Conservation (phyloP, 345 rosid genomes). For the Xanthoceras sorbifolium region DNA sequence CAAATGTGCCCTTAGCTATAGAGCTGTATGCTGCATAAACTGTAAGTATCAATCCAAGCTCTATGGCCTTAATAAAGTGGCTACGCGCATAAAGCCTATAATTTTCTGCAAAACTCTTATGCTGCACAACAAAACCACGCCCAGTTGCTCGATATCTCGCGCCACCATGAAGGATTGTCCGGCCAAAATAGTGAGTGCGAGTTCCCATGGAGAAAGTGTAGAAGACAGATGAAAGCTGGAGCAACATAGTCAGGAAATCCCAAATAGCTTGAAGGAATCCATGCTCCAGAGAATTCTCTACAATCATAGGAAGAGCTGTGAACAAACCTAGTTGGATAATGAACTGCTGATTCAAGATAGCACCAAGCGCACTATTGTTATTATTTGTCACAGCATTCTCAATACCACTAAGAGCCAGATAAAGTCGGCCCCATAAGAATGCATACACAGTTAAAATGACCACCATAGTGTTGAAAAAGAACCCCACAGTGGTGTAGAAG, state of each 20-base stretch:
- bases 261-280: constrained; percentile 91
- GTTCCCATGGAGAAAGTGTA: constrained; percentile 99
- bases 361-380: constrained; percentile 76
- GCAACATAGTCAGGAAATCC: constrained; percentile 96
- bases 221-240: constrained; percentile 93
- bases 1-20: constrained; percentile 71
- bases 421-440: constrained; percentile 94
- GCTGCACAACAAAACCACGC: constrained; percentile 95
- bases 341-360: constrained; percentile 91
- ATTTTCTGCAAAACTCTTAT: constrained; percentile 89
- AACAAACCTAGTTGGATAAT: constrained; percentile 91
- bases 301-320: constrained; percentile 97
- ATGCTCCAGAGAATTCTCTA: constrained; percentile 91
- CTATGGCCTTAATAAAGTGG: constrained; percentile 86
- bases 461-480: constrained; percentile 95
- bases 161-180: constrained; percentile 96
- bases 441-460: constrained; percentile 86
- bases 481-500: constrained; percentile 93
- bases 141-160: constrained; percentile 98
- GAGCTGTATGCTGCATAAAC: constrained; percentile 81
- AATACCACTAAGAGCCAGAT: constrained; percentile 91
- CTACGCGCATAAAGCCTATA: constrained; percentile 85
- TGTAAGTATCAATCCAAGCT: constrained; percentile 76
- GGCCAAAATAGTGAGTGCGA: constrained; percentile 91
- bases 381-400: constrained; percentile 56